These are phyloP conservation scores for Westerdykella ornata DNA, from an alignment of 2,329 filamentous ascomycete genomes.

Conservation along the genomic window DNA sequence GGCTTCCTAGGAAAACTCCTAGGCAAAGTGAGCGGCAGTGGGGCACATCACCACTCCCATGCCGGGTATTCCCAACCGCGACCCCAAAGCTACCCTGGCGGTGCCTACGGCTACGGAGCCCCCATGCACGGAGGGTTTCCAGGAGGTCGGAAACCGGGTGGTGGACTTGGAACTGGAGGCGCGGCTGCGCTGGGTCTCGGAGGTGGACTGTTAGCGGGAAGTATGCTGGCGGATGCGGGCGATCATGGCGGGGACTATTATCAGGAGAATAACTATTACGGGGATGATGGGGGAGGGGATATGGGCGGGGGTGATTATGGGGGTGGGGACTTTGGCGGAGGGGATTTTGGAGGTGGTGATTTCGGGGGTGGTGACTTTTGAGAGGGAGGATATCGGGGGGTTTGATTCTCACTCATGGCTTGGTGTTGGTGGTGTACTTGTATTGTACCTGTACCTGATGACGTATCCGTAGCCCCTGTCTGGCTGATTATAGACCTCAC, in stretches of 20 bases:
- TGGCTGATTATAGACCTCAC: neutral
- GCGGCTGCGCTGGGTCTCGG: conserved; percentile 72
- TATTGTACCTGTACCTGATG: too few species aligned
- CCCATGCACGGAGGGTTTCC: conserved; percentile 17
- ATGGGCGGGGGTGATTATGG: conserved; percentile 25
- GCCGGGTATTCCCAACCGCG: conserved; percentile 30
- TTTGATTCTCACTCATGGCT: too few species aligned
- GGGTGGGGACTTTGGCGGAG: conserved; percentile 21
- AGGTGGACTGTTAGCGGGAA: conserved; percentile 69
- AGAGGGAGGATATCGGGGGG: too few species aligned
- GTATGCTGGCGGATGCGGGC: conserved; percentile 53
- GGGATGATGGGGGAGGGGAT: conserved; percentile 17
- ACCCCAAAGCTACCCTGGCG: conserved; percentile 11
- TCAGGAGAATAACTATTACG: conserved; percentile 8
- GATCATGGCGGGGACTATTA: conserved; percentile 16
- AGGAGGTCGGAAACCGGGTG: conserved; percentile 17
- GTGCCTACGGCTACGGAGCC: conserved; percentile 8
- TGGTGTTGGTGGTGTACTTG: too few species aligned
- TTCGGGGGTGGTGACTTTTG: conserved; percentile 3
- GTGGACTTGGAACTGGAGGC: conserved; percentile 61
- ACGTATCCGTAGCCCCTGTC: too few species aligned
- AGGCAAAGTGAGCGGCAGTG: conserved; percentile 36
- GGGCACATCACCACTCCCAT: conserved; percentile 21
- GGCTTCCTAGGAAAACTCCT: conserved; percentile 50
- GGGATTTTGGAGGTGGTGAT: conserved; percentile 23